Base-by-base conservation (phyloP, 306 rosid genomes). In the Dryas alaskensis region DNA sequence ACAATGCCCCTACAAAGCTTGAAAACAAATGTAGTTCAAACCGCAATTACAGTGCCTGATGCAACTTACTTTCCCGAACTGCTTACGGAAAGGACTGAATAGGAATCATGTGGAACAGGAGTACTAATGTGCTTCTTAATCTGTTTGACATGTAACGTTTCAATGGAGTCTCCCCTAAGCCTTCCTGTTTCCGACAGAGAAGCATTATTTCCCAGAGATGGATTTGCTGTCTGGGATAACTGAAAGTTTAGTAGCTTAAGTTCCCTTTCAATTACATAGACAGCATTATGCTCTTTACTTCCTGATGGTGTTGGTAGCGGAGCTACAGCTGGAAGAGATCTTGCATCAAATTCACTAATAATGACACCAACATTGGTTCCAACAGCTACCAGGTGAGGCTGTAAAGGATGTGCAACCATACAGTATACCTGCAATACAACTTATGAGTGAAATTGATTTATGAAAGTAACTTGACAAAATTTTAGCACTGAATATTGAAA, bases 361-460 rank as follows among this genome's bases (percentile, higher is more conserved):
- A 95, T 87, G 79, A 95, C 92, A 81, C 99, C 99, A 71, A 90
- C 85, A 80, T 92, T 95, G 89, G 98, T 90, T 81, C 99, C 99
- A 82, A 88, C 86, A 81, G 99, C 99, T 81, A 95, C 99, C 78
- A 95, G 90, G 83, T 95, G 99, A 57, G 99, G 97, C 80, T 92
- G 99, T 86, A 92, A 78, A 76, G 96, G 76, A 82, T 95, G 99
- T 47, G 96, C 93, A 40, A 85, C 89, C 99, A 95, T 95, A 78
- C 99, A 95, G 78, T 90, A 95, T 57, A 95, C 99, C 99, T 95
- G 88, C 79, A 75, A 77, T 60, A 80, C 64, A 81, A 79, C 74
- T 65, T 55, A 80, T 59, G 11, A 40, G 67, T n/a, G 43, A 76
- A 68, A 69, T 62, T 53, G 65, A 66, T 17, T n/a, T 19, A 7